Conservation (phyloP, 169 alveolate genomes). For the Cryptosporidium meleagridis region DNA sequence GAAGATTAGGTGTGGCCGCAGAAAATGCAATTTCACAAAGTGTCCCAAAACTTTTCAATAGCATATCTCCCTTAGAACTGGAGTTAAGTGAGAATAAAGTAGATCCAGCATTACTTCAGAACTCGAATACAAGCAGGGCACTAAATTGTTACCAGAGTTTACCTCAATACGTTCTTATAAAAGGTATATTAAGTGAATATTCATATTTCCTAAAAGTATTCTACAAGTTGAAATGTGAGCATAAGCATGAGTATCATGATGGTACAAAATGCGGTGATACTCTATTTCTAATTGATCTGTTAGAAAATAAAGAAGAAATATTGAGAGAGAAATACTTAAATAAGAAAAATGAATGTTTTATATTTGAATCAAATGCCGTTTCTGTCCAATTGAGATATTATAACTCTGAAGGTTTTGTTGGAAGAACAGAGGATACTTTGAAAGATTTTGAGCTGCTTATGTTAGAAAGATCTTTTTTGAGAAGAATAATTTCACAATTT, state of each 20-base stretch:
- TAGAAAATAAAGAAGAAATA: conserved; percentile 20
- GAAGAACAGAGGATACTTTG: conserved; percentile 4
- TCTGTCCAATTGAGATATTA: conserved; percentile 46
- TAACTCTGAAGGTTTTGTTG: conserved; percentile 21
- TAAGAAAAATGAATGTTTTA: conserved; percentile 35
- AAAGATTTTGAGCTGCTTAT: conserved; percentile 10
- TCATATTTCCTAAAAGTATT: conserved; percentile 10
- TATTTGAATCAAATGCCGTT: conserved; percentile 15
- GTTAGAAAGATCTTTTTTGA: conserved; percentile 46
- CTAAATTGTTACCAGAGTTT: conserved; percentile 27
- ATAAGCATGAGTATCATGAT: conserved; percentile 42
- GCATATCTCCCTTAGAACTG: conserved; percentile 4
- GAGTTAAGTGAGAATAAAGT: not conserved
- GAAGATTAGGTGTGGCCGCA: not conserved
- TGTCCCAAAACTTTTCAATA: conserved; percentile 27
- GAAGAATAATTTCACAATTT: conserved; percentile 39
- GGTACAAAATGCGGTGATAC: conserved; percentile 56
- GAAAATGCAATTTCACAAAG: not conserved
- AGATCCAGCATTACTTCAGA: not conserved
- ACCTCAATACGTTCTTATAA: conserved; percentile 18
- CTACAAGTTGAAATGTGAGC: conserved; percentile 39
- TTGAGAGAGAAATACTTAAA: conserved; percentile 6
- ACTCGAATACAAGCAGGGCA: conserved; percentile 66
- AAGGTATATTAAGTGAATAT: conserved; percentile 33
- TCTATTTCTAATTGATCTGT: conserved; percentile 22